phyloP scores from a whole-genome alignment of 164 flowering plant species.

The Stephania japonica region DNA sequence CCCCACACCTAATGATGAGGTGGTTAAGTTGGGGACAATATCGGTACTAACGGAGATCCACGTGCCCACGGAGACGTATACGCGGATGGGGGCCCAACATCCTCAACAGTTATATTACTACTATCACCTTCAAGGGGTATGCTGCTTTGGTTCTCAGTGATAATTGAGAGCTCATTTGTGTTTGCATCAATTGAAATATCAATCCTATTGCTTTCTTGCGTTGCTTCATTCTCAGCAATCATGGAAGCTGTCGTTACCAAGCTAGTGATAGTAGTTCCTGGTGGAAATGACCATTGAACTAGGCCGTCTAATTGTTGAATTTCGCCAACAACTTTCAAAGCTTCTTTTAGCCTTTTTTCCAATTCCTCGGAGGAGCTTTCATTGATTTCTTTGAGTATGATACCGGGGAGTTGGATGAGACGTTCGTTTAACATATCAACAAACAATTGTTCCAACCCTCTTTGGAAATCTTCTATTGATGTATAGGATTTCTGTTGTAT shows the following conservation, averaged over 20 bases:
- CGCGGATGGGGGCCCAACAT: too few relatives aligned
- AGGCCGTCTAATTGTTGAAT: not conserved
- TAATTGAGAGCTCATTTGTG: too few relatives aligned
- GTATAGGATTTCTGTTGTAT: not conserved
- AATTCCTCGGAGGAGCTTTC: conserved; percentile 4
- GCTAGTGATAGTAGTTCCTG: not conserved
- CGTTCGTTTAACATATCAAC: not conserved
- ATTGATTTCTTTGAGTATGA: conserved; percentile 2
- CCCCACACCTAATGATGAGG: too few relatives aligned
- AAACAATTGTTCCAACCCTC: not conserved
- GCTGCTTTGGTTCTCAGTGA: too few relatives aligned
- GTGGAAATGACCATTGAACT: conserved; percentile 3
- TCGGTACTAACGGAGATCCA: too few relatives aligned
- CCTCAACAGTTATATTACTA: too few relatives aligned
- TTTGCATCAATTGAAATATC: too few relatives aligned
- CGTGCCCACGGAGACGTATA: too few relatives aligned
- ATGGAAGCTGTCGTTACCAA: not conserved
- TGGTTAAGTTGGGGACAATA: too few relatives aligned
- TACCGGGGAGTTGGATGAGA: conserved; percentile 2
- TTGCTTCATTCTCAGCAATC: too few relatives aligned
- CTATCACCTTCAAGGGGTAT: too few relatives aligned
- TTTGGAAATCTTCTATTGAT: not conserved
- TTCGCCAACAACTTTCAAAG: conserved; percentile 5
- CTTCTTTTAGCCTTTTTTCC: not conserved
- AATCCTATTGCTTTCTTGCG: too few relatives aligned